Percentiles rank a stretch among this genome's conserved stretches.
Conservation (phyloP, 306 rosid species). For the Quercus berberidifolia region DNA sequence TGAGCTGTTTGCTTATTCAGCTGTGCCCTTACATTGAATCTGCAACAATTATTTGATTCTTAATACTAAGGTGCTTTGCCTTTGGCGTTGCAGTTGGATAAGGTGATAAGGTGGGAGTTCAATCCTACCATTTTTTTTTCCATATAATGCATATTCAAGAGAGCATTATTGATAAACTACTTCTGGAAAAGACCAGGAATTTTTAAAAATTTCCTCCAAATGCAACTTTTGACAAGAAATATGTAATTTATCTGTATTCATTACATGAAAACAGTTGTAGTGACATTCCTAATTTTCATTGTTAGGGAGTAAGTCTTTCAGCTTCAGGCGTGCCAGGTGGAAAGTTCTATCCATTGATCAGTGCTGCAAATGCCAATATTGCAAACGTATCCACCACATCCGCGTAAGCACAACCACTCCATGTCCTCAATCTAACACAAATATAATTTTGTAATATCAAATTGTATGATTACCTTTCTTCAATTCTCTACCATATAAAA, state of each 20-base stretch:
- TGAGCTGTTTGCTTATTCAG: too few species aligned
- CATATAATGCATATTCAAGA: too few species aligned
- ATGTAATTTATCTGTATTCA: background rate
- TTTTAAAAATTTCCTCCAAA: too few species aligned
- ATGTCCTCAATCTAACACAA: background rate
- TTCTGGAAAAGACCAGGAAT: too few species aligned
- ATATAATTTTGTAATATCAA: background rate
- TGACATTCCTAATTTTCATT: background rate
- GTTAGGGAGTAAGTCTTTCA: conserved; percentile 65
- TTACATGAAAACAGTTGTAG: background rate
- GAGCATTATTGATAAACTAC: too few species aligned
- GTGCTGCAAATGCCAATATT: conserved; percentile 28
- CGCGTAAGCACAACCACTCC: conserved; percentile 39
- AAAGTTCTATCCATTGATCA: conserved; percentile 47
- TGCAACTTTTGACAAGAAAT: too few species aligned
- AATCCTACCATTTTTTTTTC: too few species aligned
- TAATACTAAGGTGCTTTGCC: too few species aligned
- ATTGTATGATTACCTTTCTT: background rate
- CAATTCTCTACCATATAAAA: background rate
- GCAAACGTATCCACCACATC: background rate
- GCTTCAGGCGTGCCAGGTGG: conserved; percentile 17
- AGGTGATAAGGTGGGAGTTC: too few species aligned
- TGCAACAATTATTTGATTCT: too few species aligned
- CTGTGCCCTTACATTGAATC: too few species aligned
- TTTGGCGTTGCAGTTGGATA: too few species aligned